Base-by-base conservation (phyloP, 1,284 basidiomycete species). In the Butyriboletus appendiculatus region DNA sequence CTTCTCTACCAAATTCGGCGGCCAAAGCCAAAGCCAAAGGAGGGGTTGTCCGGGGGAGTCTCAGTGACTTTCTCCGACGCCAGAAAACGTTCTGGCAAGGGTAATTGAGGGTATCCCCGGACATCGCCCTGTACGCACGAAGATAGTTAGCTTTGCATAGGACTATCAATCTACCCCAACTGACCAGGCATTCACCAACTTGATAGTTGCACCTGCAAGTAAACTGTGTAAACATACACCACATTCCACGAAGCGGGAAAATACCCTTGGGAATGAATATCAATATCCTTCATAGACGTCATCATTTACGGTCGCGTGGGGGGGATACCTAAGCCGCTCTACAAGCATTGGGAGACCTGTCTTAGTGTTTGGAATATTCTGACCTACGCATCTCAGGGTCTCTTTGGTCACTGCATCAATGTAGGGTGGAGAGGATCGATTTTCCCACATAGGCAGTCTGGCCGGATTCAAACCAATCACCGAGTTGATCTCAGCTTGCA, bases 1-100 rank as follows among this genome's bases (percentile, higher is more conserved):
- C 16, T 42, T 22, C 39, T 58, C 12, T 58, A 75, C 75, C 73
- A 52, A 71, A 73, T 65, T 22, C 77, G 68, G 34, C 71, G 64
- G 18, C 79, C 78, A 53, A 76, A 81, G 2, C 77, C 78, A 61
- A 75, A 78, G 1, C 66, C 61, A 51, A 73, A 72, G 2, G 52
- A 59, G 28, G 64, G 61, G 16, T 72, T 72, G 55, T 75, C 74
- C 30, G 3, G 32, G 32, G 37, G 30, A 7, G 11, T 20, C 15
- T 18, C 16, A 14, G 6, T 11, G 7, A 0, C 33, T 6, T 45
- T 34, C 10, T 38, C 34, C 5, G 57, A 33, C 3, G 73, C 64
- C 37, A 69, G 42, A 58, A 76, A 78, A 18, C 77, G 65, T 20
- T 73, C 70, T 8, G 78, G 79, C 22, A 66, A 57, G 73, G 69